phyloP scores from a whole-genome alignment of 2,329 filamentous ascomycete genomes.

The Alternaria arborescens region DNA sequence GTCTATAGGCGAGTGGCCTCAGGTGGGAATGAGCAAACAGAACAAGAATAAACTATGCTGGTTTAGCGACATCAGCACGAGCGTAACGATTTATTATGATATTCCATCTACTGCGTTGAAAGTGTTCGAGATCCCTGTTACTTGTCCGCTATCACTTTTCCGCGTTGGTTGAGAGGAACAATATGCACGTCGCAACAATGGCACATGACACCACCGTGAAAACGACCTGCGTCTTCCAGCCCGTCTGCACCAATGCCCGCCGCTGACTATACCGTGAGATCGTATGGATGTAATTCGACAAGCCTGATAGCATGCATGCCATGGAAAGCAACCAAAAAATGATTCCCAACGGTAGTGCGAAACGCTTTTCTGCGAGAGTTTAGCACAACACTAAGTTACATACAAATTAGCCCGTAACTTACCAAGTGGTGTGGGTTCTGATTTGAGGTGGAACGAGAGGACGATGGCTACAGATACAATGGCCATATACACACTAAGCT shows the following conservation, averaged over 20 bases:
- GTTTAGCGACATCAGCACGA: neutral
- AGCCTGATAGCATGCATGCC: constrained; percentile 76
- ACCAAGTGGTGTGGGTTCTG: constrained; percentile 60
- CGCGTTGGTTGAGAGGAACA: constrained; percentile 53
- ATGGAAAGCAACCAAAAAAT: constrained; percentile 87
- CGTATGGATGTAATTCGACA: constrained; percentile 86
- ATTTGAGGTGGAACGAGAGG: constrained; percentile 89
- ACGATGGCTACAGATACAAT: constrained; percentile 90
- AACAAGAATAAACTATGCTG: neutral
- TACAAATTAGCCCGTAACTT: constrained; percentile 3
- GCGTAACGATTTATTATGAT: constrained; percentile 5
- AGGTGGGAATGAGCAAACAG: neutral
- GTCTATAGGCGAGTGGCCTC: neutral
- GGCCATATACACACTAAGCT: constrained; percentile 88
- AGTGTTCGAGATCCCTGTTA: constrained; percentile 14
- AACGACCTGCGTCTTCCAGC: constrained; percentile 90
- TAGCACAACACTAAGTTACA: constrained; percentile 1
- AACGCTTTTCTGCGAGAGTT: constrained; percentile 68
- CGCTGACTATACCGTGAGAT: constrained; percentile 83
- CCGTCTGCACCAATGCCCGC: constrained; percentile 86
- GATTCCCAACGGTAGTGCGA: constrained; percentile 84
- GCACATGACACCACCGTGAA: constrained; percentile 53
- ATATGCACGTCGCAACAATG: constrained; percentile 53
- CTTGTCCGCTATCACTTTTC: constrained; percentile 33
- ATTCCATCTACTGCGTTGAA: constrained; percentile 1